These are phyloP conservation scores for Lodderomyces margitis DNA, from an alignment of 1,139 yeast species.

Conservation along the genomic window DNA sequence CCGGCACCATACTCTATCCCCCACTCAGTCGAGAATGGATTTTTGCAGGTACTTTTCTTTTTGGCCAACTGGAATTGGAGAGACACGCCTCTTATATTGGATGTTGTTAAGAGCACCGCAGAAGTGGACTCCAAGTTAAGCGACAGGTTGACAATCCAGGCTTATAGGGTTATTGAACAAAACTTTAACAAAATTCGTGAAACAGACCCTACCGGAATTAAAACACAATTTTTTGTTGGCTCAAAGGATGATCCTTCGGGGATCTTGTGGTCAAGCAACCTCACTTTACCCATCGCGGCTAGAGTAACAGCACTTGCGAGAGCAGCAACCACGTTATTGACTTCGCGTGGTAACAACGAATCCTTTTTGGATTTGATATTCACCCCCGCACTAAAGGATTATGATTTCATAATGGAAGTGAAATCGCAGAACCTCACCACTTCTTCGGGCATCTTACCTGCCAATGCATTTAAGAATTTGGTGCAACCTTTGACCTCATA, in stretches of 20 bases:
- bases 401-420: conserved; percentile 70
- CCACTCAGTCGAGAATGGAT: conserved; percentile 75
- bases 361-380: conserved; percentile 57
- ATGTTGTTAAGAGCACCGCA: conserved; percentile 56
- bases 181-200: conserved; percentile 67
- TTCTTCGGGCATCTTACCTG: conserved; percentile 56
- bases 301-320: conserved; percentile 86
- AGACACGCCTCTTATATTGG: conserved; percentile 78
- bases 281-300: conserved; percentile 76
- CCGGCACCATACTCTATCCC: conserved; percentile 83
- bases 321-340: conserved; percentile 61
- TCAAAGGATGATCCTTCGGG: conserved; percentile 84
- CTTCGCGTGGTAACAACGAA: conserved; percentile 41
- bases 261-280: conserved; percentile 70
- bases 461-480: conserved; percentile 65
- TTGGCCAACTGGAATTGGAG: conserved; percentile 92
- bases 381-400: conserved; percentile 80
- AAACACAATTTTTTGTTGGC: conserved; percentile 78
- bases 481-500: conserved; percentile 36
- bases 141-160: conserved; percentile 61
- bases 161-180: conserved; percentile 60
- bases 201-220: conserved; percentile 77
- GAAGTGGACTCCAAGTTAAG: conserved; percentile 38
- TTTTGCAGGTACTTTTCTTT: conserved; percentile 68
- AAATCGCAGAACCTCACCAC: conserved; percentile 43